These are phyloP conservation scores for Bombardia bombarda DNA, from an alignment of 495 filamentous ascomycete genomes.

Conservation along the genomic window DNA sequence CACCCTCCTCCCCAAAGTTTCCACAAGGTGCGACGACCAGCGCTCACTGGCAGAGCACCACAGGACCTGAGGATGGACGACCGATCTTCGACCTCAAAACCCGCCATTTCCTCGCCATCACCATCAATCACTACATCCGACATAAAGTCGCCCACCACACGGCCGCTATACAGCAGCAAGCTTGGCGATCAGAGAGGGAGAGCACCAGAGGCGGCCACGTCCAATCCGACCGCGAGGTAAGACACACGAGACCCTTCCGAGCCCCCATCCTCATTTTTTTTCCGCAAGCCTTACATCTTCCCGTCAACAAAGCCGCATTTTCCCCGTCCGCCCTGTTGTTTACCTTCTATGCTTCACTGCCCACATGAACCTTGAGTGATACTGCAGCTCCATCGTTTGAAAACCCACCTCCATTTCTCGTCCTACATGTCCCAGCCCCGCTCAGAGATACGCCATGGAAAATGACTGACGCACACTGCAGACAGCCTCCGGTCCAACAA, in stretches of 20 bases:
- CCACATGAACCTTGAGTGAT: too few species aligned
- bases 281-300: constrained; percentile 6
- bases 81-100: constrained; percentile 23
- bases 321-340: too few species aligned
- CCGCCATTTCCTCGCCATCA: constrained; percentile 16
- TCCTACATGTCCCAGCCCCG: neutral
- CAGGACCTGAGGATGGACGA: constrained; percentile 23
- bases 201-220: constrained; percentile 14
- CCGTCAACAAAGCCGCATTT: constrained; percentile 15
- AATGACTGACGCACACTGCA: constrained; percentile 23
- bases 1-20: constrained; percentile 24
- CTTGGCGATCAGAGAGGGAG: constrained; percentile 21
- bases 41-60: constrained; percentile 16
- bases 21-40: constrained; percentile 21
- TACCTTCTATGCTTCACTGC: too few species aligned
- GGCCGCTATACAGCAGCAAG: constrained; percentile 30
- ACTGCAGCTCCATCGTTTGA: too few species aligned
- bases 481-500: constrained; percentile 31
- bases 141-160: constrained; percentile 19
- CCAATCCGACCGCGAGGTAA: constrained; percentile 25
- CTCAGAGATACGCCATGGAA: constrained; percentile 5
- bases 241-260: constrained; percentile 21
- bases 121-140: constrained; percentile 16
- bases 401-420: too few species aligned
- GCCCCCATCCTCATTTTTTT: constrained; percentile 12